Percentiles rank a stretch among this genome's conserved stretches.
These are phyloP conservation scores for Fusarium sororula DNA, from an alignment of 2,329 filamentous ascomycete genomes.

Conservation along the genomic window DNA sequence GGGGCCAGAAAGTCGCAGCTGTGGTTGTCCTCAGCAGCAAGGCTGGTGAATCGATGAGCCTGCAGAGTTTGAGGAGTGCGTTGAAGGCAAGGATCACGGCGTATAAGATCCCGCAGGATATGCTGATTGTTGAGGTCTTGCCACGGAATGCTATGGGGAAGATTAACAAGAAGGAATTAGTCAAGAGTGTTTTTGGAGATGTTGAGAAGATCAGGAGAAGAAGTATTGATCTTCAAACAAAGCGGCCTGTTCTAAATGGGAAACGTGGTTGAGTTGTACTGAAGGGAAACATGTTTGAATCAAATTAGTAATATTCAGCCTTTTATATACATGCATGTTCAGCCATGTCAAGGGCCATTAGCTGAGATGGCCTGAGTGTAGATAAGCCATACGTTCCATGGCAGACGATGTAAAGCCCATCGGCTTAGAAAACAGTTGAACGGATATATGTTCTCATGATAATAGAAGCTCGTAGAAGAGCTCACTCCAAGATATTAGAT, in stretches of 20 bases:
- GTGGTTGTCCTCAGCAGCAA: slow-evolving; percentile 77
- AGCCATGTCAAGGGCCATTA: no score
- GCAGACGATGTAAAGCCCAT: background rate
- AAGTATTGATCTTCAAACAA: background rate
- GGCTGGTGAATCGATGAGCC: slow-evolving; percentile 69
- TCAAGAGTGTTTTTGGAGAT: slow-evolving; percentile 62
- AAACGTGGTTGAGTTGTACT: background rate
- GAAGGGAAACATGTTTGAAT: no score
- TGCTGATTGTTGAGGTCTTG: slow-evolving; percentile 81
- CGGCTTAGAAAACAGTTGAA: background rate
- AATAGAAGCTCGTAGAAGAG: background rate
- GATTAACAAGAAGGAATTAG: slow-evolving; percentile 76
- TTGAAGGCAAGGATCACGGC: slow-evolving; percentile 78
- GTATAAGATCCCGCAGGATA: slow-evolving; percentile 93
- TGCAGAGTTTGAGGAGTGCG: slow-evolving; percentile 75
- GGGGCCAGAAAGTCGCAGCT: slow-evolving; percentile 95
- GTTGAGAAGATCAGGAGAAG: slow-evolving; percentile 3
- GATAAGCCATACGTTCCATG: rapidly evolving
- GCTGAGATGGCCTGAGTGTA: rapidly evolving
- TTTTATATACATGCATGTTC: background rate
- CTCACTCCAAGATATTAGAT: background rate
- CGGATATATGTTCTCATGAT: background rate
- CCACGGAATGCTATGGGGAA: slow-evolving; percentile 98
- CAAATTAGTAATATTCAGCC: no score
- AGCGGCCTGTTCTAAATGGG: background rate